phyloP scores from a whole-genome alignment of 2,329 filamentous ascomycete species.

The Acrocalymma vagum region DNA sequence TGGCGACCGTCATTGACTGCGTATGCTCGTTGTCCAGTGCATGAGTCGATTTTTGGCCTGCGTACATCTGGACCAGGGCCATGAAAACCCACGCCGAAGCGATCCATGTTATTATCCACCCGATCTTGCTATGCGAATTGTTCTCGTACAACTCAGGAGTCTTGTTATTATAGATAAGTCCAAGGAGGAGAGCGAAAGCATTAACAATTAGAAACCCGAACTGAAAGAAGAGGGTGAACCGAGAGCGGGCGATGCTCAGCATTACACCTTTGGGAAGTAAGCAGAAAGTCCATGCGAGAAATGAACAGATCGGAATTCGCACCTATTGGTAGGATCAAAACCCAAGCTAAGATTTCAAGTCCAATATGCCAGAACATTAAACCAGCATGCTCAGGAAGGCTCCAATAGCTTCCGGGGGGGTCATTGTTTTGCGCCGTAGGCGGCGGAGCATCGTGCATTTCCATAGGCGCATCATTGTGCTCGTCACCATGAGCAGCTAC shows the following conservation, averaged over 20 bases:
- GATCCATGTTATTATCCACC: constrained; percentile 83
- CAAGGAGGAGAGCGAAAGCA: constrained; percentile 49
- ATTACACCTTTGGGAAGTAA: constrained; percentile 71
- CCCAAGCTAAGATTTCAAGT: constrained; percentile 76
- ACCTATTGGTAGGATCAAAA: constrained; percentile 77
- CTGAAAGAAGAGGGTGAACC: constrained; percentile 74
- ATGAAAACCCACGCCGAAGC: constrained; percentile 75
- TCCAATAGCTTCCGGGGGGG: constrained; percentile 65
- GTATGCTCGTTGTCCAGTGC: constrained; percentile 23
- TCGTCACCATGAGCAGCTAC: constrained; percentile 53
- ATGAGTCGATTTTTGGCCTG: constrained; percentile 53
- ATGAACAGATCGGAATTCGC: constrained; percentile 50
- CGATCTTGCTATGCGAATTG: constrained; percentile 88
- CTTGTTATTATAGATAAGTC: constrained; percentile 72
- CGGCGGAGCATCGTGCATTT: constrained; percentile 29
- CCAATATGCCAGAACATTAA: constrained; percentile 75
- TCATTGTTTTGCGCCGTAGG: constrained; percentile 22
- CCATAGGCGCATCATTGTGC: constrained; percentile 34
- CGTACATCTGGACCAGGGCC: constrained; percentile 70
- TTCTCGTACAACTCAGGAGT: constrained; percentile 88
- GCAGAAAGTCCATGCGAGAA: constrained; percentile 23
- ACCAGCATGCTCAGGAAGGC: constrained; percentile 60
- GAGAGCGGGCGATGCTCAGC: constrained; percentile 82
- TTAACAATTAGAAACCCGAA: constrained; percentile 60
- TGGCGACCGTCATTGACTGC: constrained; percentile 42